Base-by-base conservation (phyloP, 179 eudicot genomes). In the Patellifolia procumbens region DNA sequence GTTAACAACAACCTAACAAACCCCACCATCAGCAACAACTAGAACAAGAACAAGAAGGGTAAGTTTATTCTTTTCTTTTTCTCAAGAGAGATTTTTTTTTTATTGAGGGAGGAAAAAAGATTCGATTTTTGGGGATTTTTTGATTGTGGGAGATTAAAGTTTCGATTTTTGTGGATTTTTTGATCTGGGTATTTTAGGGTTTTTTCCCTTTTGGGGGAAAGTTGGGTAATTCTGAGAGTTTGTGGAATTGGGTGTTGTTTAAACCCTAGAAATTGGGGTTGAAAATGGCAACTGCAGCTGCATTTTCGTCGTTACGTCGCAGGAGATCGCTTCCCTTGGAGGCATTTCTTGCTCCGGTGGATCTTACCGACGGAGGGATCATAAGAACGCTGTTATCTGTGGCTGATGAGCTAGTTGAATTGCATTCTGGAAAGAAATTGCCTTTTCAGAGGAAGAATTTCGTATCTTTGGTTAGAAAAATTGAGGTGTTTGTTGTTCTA, bases 321-420 rank as follows among this genome's bases (percentile, higher is more conserved):
- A 83, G 91, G 55, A 80, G 90, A 32, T 89, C 92, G 75, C 98
- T 97, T 45, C 81, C 92, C 0, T 76, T 92, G 70, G 92, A 94
- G 82, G 91, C 97, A 9, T 89, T 94, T 77, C 73, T 94, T 16
- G 94, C 89, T 39, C 98, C 98, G 74, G 92, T 88, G 61, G 88
- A 92, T 85, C 86, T 90, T 7, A 65, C 88, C 1, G 87, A 84
- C 55, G 85, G 75, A 5, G 87, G 86, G 49, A 73, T 91, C n/a
- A 55, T 93, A 12, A 82, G 76, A 51, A 83, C 92, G 13, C 37
- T 92, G 53, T 81, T 73, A 22, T 81, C 84, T 3, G 82, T 90
- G 3, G 73, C 87, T 2, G 45, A 83, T 5, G 92, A 90, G 43
- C 73, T 90, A 45, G 72, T 77, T 32, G 74, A 85, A 10, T 75